Evolutionary conservation across 2,329 filamentous ascomycete genomes (phyloP).

Genomic region (Dactylonectria estremocensis): DNA sequence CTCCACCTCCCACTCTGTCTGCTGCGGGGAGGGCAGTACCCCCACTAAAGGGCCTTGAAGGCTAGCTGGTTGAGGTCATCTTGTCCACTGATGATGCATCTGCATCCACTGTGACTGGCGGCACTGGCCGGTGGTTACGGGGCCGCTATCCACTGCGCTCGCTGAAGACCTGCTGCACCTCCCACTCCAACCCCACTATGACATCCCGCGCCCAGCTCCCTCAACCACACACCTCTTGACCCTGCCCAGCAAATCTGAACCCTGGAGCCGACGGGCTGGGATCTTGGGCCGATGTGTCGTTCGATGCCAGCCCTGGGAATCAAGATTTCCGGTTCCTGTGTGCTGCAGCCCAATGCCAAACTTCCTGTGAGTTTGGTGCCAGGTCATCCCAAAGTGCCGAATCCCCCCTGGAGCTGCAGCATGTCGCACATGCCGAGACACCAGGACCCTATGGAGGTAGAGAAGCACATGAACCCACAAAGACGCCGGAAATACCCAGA

Average conservation of each 20-base stretch:
- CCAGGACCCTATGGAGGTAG: no score
- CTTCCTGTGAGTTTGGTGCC: not conserved
- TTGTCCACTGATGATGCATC: not conserved
- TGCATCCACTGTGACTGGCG: slow-evolving; percentile 9
- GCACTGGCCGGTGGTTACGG: not conserved
- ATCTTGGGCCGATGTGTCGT: slow-evolving; percentile 15
- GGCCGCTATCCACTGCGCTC: slow-evolving; percentile 21
- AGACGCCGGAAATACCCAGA: not conserved
- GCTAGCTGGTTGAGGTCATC: slow-evolving; percentile 9
- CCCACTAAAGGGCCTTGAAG: slow-evolving; percentile 17
- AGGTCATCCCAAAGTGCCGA: not conserved
- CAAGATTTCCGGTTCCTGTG: slow-evolving; percentile 4
- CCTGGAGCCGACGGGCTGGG: slow-evolving; percentile 1
- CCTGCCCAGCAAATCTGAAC: slow-evolving; percentile 7
- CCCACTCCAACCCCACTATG: slow-evolving; percentile 36
- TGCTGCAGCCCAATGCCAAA: not conserved
- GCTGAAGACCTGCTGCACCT: slow-evolving; percentile 12
- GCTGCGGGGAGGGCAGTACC: slow-evolving; percentile 25
- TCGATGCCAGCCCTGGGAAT: slow-evolving; percentile 5
- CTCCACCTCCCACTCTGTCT: slow-evolving; percentile 18
- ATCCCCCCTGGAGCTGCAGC: not conserved
- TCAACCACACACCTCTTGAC: not conserved
- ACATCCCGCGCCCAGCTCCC: slow-evolving; percentile 40
- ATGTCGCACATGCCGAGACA: not conserved
- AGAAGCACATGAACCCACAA: not conserved